Percentiles rank a stretch among this genome's conserved stretches.
Conservation (phyloP, 176 grass and related monocot genomes). For the Juncus effusus region DNA sequence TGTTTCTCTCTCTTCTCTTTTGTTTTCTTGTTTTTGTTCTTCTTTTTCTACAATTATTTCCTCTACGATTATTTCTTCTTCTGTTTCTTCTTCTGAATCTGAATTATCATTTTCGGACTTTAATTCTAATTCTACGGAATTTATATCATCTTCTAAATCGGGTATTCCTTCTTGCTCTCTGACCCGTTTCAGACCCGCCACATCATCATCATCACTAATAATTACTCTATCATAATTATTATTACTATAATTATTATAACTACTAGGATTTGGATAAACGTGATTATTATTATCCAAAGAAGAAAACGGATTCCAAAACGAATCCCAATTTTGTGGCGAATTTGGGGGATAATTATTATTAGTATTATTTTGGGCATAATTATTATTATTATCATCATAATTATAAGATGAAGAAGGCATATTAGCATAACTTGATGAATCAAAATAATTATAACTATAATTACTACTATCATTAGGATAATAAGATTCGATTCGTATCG, state of each 20-base stretch:
- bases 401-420: conserved; percentile 43
- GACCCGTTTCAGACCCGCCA: conserved; percentile 65
- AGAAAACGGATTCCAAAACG: conserved; percentile 88
- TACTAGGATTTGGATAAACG: conserved; percentile 47
- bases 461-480: conserved; percentile 43
- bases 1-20: conserved; percentile 4
- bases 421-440: conserved; percentile 27
- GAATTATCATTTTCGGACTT: conserved; percentile 38
- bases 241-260: conserved; percentile 37
- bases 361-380: too few relatives aligned
- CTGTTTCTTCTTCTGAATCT: conserved; percentile 25
- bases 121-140: conserved; percentile 40
- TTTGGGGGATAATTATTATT: conserved; percentile 37
- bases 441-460: conserved; percentile 41
- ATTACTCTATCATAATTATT: conserved; percentile 44
- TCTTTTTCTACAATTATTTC: conserved; percentile 21
- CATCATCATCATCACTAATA: conserved; percentile 81
- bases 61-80: conserved; percentile 19
- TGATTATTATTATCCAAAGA: conserved; percentile 46
- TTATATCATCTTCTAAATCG: conserved; percentile 81
- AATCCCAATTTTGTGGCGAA: conserved; percentile 82
- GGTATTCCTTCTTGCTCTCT: conserved; percentile 98
- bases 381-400: conserved; percentile 10
- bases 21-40: conserved; percentile 14
- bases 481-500: conserved; percentile 63